Conservation (phyloP, 495 filamentous ascomycete species). For the Staphylotrichum longicolle region DNA sequence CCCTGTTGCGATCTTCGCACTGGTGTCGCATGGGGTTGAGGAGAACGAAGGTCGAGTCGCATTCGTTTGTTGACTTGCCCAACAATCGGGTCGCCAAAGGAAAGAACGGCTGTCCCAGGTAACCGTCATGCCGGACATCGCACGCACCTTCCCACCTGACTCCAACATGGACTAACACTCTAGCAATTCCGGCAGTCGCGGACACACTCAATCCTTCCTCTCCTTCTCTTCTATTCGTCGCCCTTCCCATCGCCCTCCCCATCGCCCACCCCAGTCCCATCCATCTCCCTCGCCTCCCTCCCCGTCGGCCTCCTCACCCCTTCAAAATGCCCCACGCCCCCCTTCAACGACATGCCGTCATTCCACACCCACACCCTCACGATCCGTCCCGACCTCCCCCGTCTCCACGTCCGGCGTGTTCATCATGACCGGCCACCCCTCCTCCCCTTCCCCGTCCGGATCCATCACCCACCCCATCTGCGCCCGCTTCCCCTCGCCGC, state of each 20-base stretch:
- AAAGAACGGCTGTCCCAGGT: no score
- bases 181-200: no score
- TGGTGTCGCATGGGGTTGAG: no score
- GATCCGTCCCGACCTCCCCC: slow-evolving; percentile 22
- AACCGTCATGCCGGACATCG: no score
- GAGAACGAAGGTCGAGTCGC: no score
- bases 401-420: slow-evolving; percentile 21
- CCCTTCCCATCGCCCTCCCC: not conserved
- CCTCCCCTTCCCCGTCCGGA: not conserved
- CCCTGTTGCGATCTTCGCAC: no score
- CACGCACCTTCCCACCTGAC: no score
- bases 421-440: slow-evolving; percentile 26
- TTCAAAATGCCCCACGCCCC: slow-evolving; percentile 27
- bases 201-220: no score
- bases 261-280: not conserved
- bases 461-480: slow-evolving; percentile 27
- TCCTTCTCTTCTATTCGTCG: no score
- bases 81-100: no score
- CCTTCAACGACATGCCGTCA: slow-evolving; percentile 21
- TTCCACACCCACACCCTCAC: slow-evolving; percentile 32
- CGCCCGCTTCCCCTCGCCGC: slow-evolving; percentile 11
- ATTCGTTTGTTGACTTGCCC: no score
- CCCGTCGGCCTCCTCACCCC: slow-evolving; percentile 21
- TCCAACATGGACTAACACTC: no score
- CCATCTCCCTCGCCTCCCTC: slow-evolving; percentile 6